Percentiles rank a stretch among this genome's conserved stretches.
Conservation (phyloP, 768 basidiomycete species). For the Heimioporus sp. region DNA sequence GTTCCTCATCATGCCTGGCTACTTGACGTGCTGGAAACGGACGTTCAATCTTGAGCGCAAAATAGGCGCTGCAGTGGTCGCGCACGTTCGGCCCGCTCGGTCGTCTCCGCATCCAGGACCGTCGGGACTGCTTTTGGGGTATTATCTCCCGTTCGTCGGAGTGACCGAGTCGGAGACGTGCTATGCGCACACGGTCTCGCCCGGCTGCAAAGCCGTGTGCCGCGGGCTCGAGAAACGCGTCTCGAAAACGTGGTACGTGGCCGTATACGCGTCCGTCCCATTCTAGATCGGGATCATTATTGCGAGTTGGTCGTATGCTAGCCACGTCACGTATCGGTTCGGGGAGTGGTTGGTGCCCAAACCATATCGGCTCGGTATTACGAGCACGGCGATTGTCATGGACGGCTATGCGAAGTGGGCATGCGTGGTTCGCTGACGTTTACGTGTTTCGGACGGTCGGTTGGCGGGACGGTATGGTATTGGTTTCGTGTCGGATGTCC, state of each 20-base stretch:
- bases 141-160: slow-evolving; percentile 77
- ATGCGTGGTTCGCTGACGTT: neutral
- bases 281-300: slow-evolving; percentile 60
- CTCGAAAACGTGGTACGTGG: slow-evolving; percentile 61
- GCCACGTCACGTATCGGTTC: slow-evolving; percentile 84
- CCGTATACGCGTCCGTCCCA: slow-evolving; percentile 65
- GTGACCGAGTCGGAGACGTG: slow-evolving; percentile 74
- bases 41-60: slow-evolving; percentile 83
- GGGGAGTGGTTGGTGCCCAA: slow-evolving; percentile 89
- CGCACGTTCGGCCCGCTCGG: slow-evolving; percentile 55
- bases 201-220: slow-evolving; percentile 72
- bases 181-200: slow-evolving; percentile 66
- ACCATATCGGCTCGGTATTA: slow-evolving; percentile 71
- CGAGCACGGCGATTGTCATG: slow-evolving; percentile 80
- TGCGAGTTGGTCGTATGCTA: slow-evolving; percentile 66
- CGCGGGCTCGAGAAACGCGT: slow-evolving; percentile 53
- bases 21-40: slow-evolving; percentile 70
- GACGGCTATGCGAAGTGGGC: slow-evolving; percentile 76
- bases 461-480: slow-evolving; percentile 71
- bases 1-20: slow-evolving; percentile 71
- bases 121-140: slow-evolving; percentile 77
- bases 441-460: slow-evolving; percentile 42
- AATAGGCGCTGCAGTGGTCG: slow-evolving; percentile 76
- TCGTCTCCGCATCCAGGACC: slow-evolving; percentile 68
- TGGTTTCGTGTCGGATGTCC: slow-evolving; percentile 57